Evolutionary conservation across 306 rosid species (phyloP).

Genomic region (Cicer arietinum): DNA sequence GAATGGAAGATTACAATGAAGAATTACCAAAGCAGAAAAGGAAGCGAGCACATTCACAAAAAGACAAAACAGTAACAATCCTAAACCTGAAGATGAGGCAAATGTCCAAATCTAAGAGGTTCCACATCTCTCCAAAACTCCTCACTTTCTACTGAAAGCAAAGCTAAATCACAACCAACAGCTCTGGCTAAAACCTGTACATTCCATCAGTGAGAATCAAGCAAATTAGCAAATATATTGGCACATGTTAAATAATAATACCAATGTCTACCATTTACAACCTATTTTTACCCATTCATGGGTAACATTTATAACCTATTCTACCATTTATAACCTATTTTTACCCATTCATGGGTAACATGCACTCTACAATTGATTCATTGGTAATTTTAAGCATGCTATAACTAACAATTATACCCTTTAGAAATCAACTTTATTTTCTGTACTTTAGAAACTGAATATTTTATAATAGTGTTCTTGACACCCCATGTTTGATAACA

Average conservation of each 20-base stretch:
- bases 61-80: conserved; percentile 27
- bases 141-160: conserved; percentile 91
- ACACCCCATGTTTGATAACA: conserved; percentile 26
- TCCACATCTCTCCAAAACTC: conserved; percentile 92
- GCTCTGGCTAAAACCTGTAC: conserved; percentile 95
- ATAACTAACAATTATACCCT: background rate
- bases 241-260: conserved; percentile 22
- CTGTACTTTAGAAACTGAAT: conserved; percentile 32
- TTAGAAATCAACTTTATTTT: background rate
- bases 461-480: conserved; percentile 6
- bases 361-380: conserved; percentile 25
- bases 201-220: conserved; percentile 51
- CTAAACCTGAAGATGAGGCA: conserved; percentile 96
- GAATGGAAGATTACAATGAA: conserved; percentile 11
- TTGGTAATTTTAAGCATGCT: background rate
- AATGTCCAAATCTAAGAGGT: conserved; percentile 79
- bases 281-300: conserved; percentile 25
- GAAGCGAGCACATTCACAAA: conserved; percentile 32
- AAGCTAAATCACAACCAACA: conserved; percentile 94
- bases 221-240: conserved; percentile 42
- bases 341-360: background rate
- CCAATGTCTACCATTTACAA: conserved; percentile 20
- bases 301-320: background rate
- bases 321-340: conserved; percentile 30
- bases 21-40: conserved; percentile 23